Base-by-base conservation (phyloP, 805 yeast species). In the Lipomyces orientalis region DNA sequence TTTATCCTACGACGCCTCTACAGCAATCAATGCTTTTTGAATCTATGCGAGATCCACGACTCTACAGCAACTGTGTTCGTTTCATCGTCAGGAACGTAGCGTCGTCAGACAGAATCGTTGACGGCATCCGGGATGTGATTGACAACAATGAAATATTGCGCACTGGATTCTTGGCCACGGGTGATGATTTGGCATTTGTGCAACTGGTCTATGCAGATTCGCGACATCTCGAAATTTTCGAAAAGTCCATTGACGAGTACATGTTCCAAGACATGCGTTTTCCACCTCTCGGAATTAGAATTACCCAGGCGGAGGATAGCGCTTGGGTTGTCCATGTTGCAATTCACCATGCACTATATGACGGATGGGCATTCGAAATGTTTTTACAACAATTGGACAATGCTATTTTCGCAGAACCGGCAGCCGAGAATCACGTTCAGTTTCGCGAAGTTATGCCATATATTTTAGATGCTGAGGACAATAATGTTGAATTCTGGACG, bases 301-400 rank as follows among this genome's bases (percentile, higher is more conserved):
- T 62, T 14, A 29, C 35, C 7, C 19, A 39, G 12, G 3, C 4
- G 4, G 29, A 29, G 6, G 55, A n/a, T 52, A 19, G 2, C 25
- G 54, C 12, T 6, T 62, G 61, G 60, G 9, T 51, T 4, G 55
- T 60, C 3, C 54, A 54, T 16, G 19, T 68, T 19, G 33, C 25
- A 52, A 64, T 71, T n/a, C 73, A 71, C 52, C 73, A 71, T 35
- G 65, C 65, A 9, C 54, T 71, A 10, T 71, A 69, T 52, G 73
- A 71, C 37, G 73, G 72, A 9, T 69, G 72, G 73, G 60, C 72
- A 12, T 64, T 66, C 31, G 70, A 66, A 43, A 16, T 60, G 9
- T 16, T 69, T 25, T 22, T 69, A 7, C 43, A 51, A 8, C 65
- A 66, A 19, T 22, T 71, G 46, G 68, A 54, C 4, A 4, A n/a